Base-by-base conservation (phyloP, 305 asterid genomes). In the Solanum hybrid region DNA sequence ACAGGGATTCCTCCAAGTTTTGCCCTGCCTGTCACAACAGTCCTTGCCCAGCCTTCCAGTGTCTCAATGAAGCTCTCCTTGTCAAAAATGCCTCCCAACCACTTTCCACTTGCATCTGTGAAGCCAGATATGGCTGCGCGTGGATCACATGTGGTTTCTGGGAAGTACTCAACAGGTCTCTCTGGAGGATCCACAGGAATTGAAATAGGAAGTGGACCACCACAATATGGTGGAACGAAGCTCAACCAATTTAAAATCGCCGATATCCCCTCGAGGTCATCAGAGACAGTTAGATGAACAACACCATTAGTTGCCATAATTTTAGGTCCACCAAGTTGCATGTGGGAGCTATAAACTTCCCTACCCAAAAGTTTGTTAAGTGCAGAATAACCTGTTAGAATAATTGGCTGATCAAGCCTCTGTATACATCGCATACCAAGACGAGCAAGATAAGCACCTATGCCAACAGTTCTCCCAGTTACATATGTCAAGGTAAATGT, bases 351-450 rank as follows among this genome's bases (percentile, higher is more conserved):
- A 70, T 98, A 98, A 32, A 98, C 99, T 93, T 98, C 99, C 90
- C 99, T 94, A 24, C 99, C 99, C 39, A 98, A 94, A 90, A 98
- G 98, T 94, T 98, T 98, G 94, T 98, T 98, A 73, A 98, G 88
- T 6, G 99, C 99, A 20, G 99, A 98, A 93, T 96, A 98, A 81
- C 99, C 99, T 1, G 99, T 98, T 87, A 98, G 95, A 92, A 98
- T 98, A 88, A 98, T 98, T 1, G 99, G 99, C 86, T 98, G 99
- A 90, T 98, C 99, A 8, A 97, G 96, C 92, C 99, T 94, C 90
- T 98, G 99, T 90, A 98, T 97, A 92, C 99, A 98, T 87, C 99
- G 97, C 99, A 98, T 98, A 39, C 99, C 99, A 76, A 98, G 98
- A 39, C 99, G 99, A 20, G 99, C 97, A 36, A 98, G 98, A 93